phyloP scores from a whole-genome alignment of 352 stramenopile genomes.

The Phytophthora pini region DNA sequence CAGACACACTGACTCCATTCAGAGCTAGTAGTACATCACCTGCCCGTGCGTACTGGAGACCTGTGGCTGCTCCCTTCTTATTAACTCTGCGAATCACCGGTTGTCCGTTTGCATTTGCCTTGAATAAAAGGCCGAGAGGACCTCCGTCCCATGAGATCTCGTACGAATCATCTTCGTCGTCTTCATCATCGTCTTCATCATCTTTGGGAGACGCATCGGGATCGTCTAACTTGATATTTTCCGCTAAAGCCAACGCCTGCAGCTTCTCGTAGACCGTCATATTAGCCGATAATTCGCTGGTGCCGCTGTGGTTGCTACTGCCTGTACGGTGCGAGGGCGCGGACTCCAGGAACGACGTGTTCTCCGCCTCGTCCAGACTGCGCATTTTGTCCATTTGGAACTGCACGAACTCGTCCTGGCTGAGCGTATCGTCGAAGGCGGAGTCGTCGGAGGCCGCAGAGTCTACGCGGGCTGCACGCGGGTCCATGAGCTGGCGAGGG shows the following conservation, averaged over 20 bases:
- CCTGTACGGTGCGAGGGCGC: constrained; percentile 23
- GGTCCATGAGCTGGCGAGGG: constrained; percentile 17
- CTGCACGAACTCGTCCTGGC: constrained; percentile 54
- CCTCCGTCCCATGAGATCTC: constrained; percentile 74
- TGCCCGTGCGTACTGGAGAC: constrained; percentile 64
- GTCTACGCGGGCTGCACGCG: constrained; percentile 26
- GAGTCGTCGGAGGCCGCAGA: constrained; percentile 58
- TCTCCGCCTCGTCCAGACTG: constrained; percentile 37
- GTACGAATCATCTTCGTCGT: constrained; percentile 76
- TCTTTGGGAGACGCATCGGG: constrained; percentile 10
- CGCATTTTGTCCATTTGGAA: constrained; percentile 62
- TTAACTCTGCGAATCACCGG: constrained; percentile 79
- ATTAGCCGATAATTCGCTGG: constrained; percentile 27
- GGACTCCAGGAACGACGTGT: constrained; percentile 28
- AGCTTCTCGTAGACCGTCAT: constrained; percentile 60
- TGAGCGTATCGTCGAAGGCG: constrained; percentile 57
- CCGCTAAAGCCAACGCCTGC: constrained; percentile 55
- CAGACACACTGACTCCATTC: constrained; percentile 61
- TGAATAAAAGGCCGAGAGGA: constrained; percentile 79
- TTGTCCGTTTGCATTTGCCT: constrained; percentile 52
- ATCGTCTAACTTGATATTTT: constrained; percentile 48
- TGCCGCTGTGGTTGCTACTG: constrained; percentile 38
- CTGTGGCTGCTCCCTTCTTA: constrained; percentile 67
- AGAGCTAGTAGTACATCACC: constrained; percentile 82
- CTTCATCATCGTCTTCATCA: constrained; percentile 51